phyloP scores from a whole-genome alignment of 345 rosid species.

The Arabis hirsuta region DNA sequence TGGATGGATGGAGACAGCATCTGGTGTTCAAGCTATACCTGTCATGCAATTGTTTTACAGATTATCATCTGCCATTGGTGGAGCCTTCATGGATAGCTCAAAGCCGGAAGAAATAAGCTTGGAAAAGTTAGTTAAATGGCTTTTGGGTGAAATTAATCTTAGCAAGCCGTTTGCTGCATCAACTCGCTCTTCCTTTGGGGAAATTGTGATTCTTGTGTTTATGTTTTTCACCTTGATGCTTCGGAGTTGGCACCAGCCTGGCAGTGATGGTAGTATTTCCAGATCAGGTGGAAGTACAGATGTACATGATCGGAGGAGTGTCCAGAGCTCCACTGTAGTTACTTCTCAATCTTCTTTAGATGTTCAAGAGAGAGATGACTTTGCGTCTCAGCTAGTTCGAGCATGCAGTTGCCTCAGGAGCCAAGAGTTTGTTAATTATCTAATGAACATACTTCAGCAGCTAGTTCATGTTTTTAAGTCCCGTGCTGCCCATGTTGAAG shows the following conservation, averaged over 20 bases:
- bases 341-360: constrained; percentile 64
- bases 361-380: constrained; percentile 80
- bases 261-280: constrained; percentile 60
- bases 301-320: constrained; percentile 61
- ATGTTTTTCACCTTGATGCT: constrained; percentile 99
- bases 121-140: constrained; percentile 89
- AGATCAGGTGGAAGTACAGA: constrained; percentile 61
- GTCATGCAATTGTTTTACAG: constrained; percentile 95
- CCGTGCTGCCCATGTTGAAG: constrained; percentile 60
- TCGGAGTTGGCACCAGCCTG: constrained; percentile 99
- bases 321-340: constrained; percentile 54
- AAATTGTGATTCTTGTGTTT: constrained; percentile 87
- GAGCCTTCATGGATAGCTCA: constrained; percentile 90
- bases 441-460: constrained; percentile 97
- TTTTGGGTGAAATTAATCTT: constrained; percentile 81
- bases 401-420: constrained; percentile 85
- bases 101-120: constrained; percentile 82
- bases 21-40: constrained; percentile 89
- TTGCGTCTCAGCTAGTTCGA: constrained; percentile 76
- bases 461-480: constrained; percentile 86
- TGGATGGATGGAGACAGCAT: constrained; percentile 92
- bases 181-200: constrained; percentile 80
- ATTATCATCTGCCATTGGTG: constrained; percentile 93
- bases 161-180: constrained; percentile 69
- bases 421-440: constrained; percentile 86